phyloP scores from a whole-genome alignment of 108 stramenopile genomes.

The Chaetoceros muelleri region DNA sequence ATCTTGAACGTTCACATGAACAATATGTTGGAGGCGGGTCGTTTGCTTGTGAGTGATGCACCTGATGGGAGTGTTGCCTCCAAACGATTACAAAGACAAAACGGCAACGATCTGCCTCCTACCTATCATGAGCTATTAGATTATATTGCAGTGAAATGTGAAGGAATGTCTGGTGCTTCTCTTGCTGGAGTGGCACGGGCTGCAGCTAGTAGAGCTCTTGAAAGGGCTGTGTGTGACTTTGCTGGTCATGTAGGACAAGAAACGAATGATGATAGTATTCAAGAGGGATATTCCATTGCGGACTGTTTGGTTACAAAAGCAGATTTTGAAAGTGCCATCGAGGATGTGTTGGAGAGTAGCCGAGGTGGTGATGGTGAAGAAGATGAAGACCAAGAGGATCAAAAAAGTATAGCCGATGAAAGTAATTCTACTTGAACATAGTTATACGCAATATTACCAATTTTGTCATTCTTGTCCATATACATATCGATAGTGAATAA shows the following conservation, averaged over 20 bases:
- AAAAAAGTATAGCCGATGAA: background rate
- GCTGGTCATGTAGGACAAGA: conserved; percentile 17
- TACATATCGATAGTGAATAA: too few relatives aligned
- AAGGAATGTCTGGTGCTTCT: conserved; percentile 72
- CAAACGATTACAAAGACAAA: background rate
- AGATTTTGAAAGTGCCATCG: conserved; percentile 54
- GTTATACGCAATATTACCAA: too few relatives aligned
- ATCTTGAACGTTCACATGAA: conserved; percentile 71
- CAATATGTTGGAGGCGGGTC: conserved; percentile 57
- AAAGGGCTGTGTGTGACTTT: conserved; percentile 59
- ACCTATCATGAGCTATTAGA: conserved; percentile 48
- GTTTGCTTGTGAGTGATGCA: conserved; percentile 61
- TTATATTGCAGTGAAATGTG: conserved; percentile 45
- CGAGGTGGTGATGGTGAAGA: conserved; percentile 16
- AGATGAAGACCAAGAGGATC: too few relatives aligned
- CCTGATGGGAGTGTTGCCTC: conserved; percentile 41
- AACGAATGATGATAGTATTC: conserved; percentile 6
- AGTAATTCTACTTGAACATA: too few relatives aligned
- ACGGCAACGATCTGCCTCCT: conserved; percentile 8
- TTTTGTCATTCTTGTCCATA: too few relatives aligned
- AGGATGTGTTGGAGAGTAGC: conserved; percentile 47
- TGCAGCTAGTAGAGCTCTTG: conserved; percentile 60
- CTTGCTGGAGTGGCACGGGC: conserved; percentile 70
- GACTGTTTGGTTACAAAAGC: conserved; percentile 57
- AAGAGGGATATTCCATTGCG: background rate